Conservation (phyloP, 441 rosid species). For the Metrosideros polymorpha region DNA sequence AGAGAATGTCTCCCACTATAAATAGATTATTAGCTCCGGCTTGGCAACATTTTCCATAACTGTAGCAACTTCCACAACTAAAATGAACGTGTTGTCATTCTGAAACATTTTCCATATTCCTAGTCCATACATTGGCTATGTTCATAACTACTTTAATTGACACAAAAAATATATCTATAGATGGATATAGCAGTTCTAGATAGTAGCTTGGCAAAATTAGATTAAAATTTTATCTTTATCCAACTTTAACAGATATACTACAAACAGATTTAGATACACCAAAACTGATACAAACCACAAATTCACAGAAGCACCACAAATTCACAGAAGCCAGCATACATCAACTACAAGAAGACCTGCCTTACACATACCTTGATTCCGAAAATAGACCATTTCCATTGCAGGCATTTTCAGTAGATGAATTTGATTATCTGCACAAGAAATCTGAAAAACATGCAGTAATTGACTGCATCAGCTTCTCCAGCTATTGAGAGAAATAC, state of each 20-base stretch:
- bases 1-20: background rate
- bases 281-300: background rate
- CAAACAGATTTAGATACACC: background rate
- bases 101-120: background rate
- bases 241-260: background rate
- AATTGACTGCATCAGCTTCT: background rate
- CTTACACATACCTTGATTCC: conserved; percentile 76
- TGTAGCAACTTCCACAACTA: background rate
- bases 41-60: background rate
- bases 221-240: background rate
- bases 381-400: conserved; percentile 82
- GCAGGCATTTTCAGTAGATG: conserved; percentile 89
- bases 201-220: background rate
- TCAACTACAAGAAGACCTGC: background rate
- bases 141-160: background rate
- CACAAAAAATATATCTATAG: background rate
- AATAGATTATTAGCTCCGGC: background rate
- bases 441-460: conserved; percentile 49
- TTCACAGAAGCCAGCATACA: background rate
- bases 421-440: conserved; percentile 97
- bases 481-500: background rate
- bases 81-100: background rate
- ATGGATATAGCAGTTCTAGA: background rate
- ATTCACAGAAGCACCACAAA: too few species aligned
- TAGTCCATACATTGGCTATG: background rate